Percentiles rank a stretch among this genome's conserved stretches.
Evolutionary conservation across 208 protist species (phyloP).

Genomic region (Wallacemonas sp.): DNA sequence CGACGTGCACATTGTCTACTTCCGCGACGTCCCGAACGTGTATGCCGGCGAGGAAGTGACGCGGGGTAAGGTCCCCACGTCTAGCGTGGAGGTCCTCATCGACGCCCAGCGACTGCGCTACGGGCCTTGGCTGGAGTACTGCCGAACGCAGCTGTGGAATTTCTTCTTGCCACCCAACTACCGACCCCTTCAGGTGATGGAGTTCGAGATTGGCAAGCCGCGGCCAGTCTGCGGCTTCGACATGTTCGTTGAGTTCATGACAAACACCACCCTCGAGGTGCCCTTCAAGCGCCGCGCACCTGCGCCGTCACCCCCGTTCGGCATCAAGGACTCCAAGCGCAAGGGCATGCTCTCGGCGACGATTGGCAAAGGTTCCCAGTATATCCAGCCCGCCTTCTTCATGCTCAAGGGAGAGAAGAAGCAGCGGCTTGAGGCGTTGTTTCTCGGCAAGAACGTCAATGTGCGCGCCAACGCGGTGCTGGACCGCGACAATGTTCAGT

Average conservation of each 20-base stretch:
- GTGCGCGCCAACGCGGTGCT: conserved; percentile 74
- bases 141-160: conserved; percentile 67
- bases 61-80: conserved; percentile 56
- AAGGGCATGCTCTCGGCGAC: conserved; percentile 59
- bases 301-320: conserved; percentile 79
- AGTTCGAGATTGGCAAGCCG: conserved; percentile 63
- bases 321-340: conserved; percentile 69
- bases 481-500: conserved; percentile 38
- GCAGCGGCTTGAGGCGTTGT: conserved; percentile 60
- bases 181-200: conserved; percentile 50
- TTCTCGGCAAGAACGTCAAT: conserved; percentile 58
- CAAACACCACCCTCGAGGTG: conserved; percentile 57
- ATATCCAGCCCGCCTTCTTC: conserved; percentile 77
- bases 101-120: conserved; percentile 65
- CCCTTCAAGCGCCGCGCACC: conserved; percentile 78
- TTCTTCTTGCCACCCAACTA: conserved; percentile 84
- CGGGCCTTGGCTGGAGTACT: conserved; percentile 86
- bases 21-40: conserved; percentile 79
- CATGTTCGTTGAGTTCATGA: conserved; percentile 73
- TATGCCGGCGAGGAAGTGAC: conserved; percentile 70
- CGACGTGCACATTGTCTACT: conserved; percentile 70
- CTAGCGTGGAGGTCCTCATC: conserved; percentile 77
- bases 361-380: conserved; percentile 69
- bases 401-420: conserved; percentile 62
- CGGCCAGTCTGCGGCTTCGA: conserved; percentile 78